Evolutionary conservation across 208 protist genomes (phyloP).

Genomic region (Naegleria gruberi): DNA sequence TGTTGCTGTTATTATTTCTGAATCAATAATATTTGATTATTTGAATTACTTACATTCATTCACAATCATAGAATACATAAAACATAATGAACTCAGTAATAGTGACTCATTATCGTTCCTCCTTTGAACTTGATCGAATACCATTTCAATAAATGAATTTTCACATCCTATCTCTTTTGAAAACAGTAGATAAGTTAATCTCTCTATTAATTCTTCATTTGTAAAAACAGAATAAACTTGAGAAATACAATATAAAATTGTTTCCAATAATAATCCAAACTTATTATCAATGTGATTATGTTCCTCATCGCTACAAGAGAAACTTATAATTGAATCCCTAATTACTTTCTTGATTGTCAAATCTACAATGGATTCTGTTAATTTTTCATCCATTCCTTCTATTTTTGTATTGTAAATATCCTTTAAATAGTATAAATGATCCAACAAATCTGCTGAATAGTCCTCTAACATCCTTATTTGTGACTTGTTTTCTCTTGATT

Average conservation of each 20-base stretch:
- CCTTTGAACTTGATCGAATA: background rate
- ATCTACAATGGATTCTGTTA: constrained; percentile 30
- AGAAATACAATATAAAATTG: background rate
- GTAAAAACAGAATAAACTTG: background rate
- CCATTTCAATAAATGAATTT: background rate
- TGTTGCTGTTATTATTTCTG: background rate
- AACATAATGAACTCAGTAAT: background rate
- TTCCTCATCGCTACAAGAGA: background rate
- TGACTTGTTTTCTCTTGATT: constrained; percentile 21
- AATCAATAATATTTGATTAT: background rate
- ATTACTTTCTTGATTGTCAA: background rate
- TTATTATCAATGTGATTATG: background rate
- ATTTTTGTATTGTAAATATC: constrained; percentile 54
- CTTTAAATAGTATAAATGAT: constrained; percentile 60
- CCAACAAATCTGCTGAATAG: constrained; percentile 48
- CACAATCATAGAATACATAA: background rate
- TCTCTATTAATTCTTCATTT: background rate
- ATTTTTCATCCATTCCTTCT: constrained; percentile 30
- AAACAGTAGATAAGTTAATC: background rate
- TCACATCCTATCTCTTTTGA: background rate
- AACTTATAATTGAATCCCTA: background rate
- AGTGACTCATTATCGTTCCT: background rate
- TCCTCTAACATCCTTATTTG: constrained; percentile 35
- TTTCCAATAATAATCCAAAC: background rate
- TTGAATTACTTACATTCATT: background rate